A percentile compares a stretch with the other conserved stretches of the same genome.
Conservation (phyloP, 345 rosid species). For the Syzygium aqueum region DNA sequence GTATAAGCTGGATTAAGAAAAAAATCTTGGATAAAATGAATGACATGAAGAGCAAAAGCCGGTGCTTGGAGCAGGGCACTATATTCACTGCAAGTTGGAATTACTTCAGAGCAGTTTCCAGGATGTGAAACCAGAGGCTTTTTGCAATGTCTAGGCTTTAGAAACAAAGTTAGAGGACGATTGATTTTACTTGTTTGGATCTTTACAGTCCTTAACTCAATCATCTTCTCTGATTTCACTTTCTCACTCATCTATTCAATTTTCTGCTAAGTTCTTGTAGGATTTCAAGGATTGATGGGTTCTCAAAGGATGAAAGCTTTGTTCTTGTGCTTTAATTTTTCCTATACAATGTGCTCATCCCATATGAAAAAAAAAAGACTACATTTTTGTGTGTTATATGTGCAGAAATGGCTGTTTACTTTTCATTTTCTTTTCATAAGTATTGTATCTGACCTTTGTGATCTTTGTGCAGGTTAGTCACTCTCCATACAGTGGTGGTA, state of each 20-base stretch:
- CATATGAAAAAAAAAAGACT: not conserved
- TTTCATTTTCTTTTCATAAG: not conserved
- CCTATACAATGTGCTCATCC: not conserved
- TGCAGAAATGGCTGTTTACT: not conserved
- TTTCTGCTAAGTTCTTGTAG: not conserved
- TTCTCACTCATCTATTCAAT: not conserved
- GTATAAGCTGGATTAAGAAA: not conserved
- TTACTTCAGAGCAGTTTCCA: not conserved
- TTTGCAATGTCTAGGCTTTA: not conserved
- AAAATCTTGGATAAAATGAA: not conserved
- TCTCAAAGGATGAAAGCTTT: not conserved
- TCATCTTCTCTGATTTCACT: not conserved
- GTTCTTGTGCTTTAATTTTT: not conserved
- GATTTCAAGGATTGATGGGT: not conserved
- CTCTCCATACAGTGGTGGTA: slow-evolving; percentile 1
- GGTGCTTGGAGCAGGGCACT: not conserved
- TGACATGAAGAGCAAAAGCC: not conserved
- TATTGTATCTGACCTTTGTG: not conserved
- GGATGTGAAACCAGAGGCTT: not conserved
- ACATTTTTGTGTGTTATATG: not conserved
- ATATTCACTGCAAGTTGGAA: not conserved
- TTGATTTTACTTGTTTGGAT: not conserved
- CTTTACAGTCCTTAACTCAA: not conserved
- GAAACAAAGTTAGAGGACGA: not conserved
- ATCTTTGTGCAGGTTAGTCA: slow-evolving; percentile 18